Evolutionary conservation across 345 rosid species (phyloP), one percentile per base, ranked within the genome.

Genomic region (Crucihimalaya himalaica): DNA sequence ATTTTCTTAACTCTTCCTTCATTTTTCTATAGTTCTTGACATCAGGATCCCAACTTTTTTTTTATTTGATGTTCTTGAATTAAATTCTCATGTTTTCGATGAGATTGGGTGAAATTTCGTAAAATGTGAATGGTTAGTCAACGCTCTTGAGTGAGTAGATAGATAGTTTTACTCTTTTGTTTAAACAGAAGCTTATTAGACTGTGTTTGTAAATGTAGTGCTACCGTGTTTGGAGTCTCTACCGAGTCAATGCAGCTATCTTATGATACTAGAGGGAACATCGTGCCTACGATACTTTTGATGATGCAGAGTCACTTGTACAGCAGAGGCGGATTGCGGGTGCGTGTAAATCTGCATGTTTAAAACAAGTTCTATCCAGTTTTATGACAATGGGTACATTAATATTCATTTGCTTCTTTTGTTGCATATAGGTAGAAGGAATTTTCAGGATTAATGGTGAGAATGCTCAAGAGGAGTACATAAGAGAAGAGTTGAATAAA

Each of bases 191-290:
- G 40, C 52, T 35, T 39, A 67, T 37, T 35, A 65, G 39, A 51
- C 32, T 12, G 48, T 76, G 19, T 40, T 66, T 71, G 51, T 51
- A 15, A 48, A 54, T 47, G 88, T 83, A 95, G 99, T 80, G 86
- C 94, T n/a, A 90, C 78, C 39, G 99, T 95, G 63, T 95, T 95
- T 65, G 98, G 99, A 15, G 99, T 95, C 51, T 95, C 99, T 1
- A 92, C 99, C 0, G 94, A 95, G 69, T 92, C 98, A 70, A 92
- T 92, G 99, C 99, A 95, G 72, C 96, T 95, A 31, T 92, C 97
- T 57, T 89, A 82, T 56, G 99, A 95, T 72, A 77, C 84, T 20
- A 85, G 98, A 78, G 98, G 99, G 54, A 95, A 92, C 55, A 81
- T 94, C 15, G 97, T 95, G 57, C 99, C 99, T 48, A 92, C 94